Conservation (phyloP, 805 yeast genomes). For the Candida oleophila region DNA sequence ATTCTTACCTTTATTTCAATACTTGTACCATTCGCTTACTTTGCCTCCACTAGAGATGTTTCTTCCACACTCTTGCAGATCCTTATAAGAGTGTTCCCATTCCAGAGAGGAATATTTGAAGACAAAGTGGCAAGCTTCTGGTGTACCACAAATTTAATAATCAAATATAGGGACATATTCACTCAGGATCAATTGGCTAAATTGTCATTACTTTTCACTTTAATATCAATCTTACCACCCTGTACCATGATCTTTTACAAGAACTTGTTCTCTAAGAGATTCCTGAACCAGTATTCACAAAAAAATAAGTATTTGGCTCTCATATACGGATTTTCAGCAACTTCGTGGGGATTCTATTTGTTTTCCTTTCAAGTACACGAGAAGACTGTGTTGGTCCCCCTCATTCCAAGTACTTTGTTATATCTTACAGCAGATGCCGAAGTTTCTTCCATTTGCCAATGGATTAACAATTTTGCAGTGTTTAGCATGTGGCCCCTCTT, state of each 20-base stretch:
- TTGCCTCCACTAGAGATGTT: constrained; percentile 13
- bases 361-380: constrained; percentile 97
- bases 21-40: constrained; percentile 59
- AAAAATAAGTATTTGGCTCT: constrained; percentile 15
- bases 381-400: constrained; percentile 83
- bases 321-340: constrained; percentile 72
- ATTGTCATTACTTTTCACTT: constrained; percentile 54
- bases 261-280: constrained; percentile 17
- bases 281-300: constrained; percentile 10
- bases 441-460: constrained; percentile 70
- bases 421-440: constrained; percentile 53
- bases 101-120: constrained; percentile 90
- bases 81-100: constrained; percentile 77
- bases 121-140: constrained; percentile 97
- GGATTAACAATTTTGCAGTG: constrained; percentile 83
- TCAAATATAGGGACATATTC: constrained; percentile 66
- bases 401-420: constrained; percentile 78
- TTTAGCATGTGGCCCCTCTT: constrained; percentile 89
- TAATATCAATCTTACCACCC: constrained; percentile 34
- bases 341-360: constrained; percentile 84
- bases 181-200: constrained; percentile 57
- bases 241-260: constrained; percentile 37
- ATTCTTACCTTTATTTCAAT: constrained; percentile 48
- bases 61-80: constrained; percentile 53
- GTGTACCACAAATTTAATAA: constrained; percentile 84